Base-by-base conservation (phyloP, 2,329 filamentous ascomycete genomes). In the Botrytis cinerea region DNA sequence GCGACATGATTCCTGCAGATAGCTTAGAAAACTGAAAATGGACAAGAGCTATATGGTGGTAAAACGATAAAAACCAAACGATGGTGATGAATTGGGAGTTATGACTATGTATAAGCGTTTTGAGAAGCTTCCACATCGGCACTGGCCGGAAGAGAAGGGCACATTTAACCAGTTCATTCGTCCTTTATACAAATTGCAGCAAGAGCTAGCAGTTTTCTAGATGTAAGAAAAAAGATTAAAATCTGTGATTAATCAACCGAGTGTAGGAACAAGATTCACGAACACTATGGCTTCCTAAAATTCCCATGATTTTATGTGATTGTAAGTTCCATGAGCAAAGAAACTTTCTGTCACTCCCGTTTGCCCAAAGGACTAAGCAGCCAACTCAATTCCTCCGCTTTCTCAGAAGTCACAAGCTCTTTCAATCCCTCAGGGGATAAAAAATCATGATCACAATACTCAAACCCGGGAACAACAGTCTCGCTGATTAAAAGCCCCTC, bases 381-480 rank as follows among this genome's bases (percentile, higher is more conserved):
- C 85, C 84, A 86, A 2, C 79, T 79, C 77, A 92, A 78, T 77
- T 87, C 84, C 74, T 82, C 79, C 1, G 83, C 84, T 76, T 86
- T 84, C 43, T 87, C 84, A 35, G 84, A 78, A 0, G 85, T 84
- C 1, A 92, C 80, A 45, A 92, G 76, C n/a, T 85, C 81, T 59
- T 81, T 79, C 76, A 92, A 83, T 20, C 83, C 83, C 64, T 87
- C 83, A 22, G 79, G 80, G 8, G 83, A 84, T 77, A 93, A 83
- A 77, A 93, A 93, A 78, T 92, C 89, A 80, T 92, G 89, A 80
- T 92, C 90, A 73, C 83, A 84, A 76, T 85, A 91, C 78, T 92
- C 90, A 78, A 92, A 92, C 0, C 90, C 91, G 0, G 90, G 90
- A 12, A 91, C 85, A 2, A 91, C 90, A 0, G 89, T 91, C 83